Evolutionary conservation across 805 yeast genomes (phyloP), one percentile per base, ranked within the genome.

Genomic region (Saccharomycopsis amapae): DNA sequence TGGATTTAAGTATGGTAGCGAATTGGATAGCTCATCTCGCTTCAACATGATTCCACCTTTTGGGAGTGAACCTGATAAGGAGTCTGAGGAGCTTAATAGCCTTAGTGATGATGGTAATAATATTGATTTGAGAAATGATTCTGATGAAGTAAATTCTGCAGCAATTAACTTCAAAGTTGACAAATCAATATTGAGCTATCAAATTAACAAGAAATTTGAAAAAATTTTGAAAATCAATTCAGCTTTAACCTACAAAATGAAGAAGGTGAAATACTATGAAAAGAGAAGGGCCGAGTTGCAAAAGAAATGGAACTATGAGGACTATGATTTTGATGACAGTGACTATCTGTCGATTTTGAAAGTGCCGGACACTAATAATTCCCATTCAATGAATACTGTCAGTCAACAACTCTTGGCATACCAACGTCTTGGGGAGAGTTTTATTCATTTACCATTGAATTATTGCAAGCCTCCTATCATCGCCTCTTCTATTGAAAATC

Each of bases 231-330:
- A 39, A 24, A 20, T 46, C 4, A 51, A 49, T 38, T 32, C 46
- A 17, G 44, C 51, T n/a, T 28, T 53, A 26, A 42, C 38, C 26
- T 13, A 34, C 13, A 53, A 53, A 32, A 40, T 57, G 25, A 54
- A 56, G 37, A 63, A 64, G 46, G 57, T 56, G 36, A 35, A 51
- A 23, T 44, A 59, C 2, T 58, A 62, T 40, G 54, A 54, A 23
- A 49, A 53, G 5, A 55, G 53, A 24, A 48, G 54, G 17, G 32
- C 40, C 19, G n/a, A 42, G 1, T 66, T 67, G 52, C 46, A 61
- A 1, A 38, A 51, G 9, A 65, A 65, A 40, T 76, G 78, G 78
- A 57, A 69, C 50, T 74, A 74, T 53, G 62, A 66, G 19, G 62
- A 61, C 1, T 67, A 75, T 60, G 48, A 51, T 32, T 51, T 51